Percentiles rank a stretch among this genome's conserved stretches.
Conservation (phyloP, 129 eudicot species). For the Flaveria linearis region DNA sequence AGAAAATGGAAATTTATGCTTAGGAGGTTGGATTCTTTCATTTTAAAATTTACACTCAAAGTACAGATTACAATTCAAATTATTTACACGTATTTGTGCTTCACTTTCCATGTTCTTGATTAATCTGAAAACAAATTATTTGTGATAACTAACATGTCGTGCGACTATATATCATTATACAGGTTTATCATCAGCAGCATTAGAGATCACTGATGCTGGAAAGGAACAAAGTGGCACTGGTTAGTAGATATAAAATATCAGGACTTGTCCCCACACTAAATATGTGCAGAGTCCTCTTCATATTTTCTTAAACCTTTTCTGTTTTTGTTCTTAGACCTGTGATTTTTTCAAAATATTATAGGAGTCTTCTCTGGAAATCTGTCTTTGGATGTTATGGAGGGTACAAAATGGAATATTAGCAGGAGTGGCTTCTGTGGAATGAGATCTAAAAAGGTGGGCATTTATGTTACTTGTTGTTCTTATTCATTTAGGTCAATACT, state of each 20-base stretch:
- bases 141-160: background rate
- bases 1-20: background rate
- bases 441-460: slow-evolving; percentile 88
- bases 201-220: slow-evolving; percentile 69
- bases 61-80: background rate
- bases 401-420: slow-evolving; percentile 83
- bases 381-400: slow-evolving; percentile 70
- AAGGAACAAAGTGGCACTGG: slow-evolving; percentile 59
- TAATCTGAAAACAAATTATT: background rate
- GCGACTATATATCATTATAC: slow-evolving; percentile 9
- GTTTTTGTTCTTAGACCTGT: background rate
- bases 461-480: background rate
- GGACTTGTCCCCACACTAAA: background rate
- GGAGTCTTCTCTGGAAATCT: slow-evolving; percentile 93
- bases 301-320: background rate
- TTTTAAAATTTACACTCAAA: background rate
- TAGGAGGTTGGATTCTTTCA: slow-evolving; percentile 4
- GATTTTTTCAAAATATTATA: slow-evolving; percentile 19
- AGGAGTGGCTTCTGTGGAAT: slow-evolving; percentile 97
- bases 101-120: slow-evolving; percentile 1
- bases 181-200: slow-evolving; percentile 89
- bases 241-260: slow-evolving; percentile 32
- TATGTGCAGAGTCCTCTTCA: slow-evolving; percentile 1
- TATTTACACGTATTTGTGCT: background rate
- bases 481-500: background rate